These are phyloP conservation scores for Suhomyces kunorum DNA, from an alignment of 1,139 yeast genomes.

Conservation along the genomic window DNA sequence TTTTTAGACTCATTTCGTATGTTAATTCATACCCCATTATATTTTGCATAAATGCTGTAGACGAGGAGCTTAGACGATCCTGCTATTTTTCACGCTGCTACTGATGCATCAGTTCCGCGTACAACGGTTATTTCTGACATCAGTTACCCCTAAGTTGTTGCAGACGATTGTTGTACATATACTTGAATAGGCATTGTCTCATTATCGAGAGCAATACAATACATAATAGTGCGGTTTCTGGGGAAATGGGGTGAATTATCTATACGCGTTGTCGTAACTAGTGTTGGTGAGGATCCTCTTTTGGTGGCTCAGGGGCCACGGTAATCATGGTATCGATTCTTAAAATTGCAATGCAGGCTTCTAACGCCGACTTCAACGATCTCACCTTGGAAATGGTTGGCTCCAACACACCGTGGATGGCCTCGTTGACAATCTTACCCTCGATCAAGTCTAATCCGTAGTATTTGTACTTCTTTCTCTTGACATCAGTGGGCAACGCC, in stretches of 20 bases:
- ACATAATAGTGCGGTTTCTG: too few relatives aligned
- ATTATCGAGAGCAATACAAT: too few relatives aligned
- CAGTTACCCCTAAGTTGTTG: too few relatives aligned
- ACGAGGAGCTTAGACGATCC: neutral
- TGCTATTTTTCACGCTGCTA: too few relatives aligned
- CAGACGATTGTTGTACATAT: too few relatives aligned
- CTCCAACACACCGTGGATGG: conserved; percentile 84
- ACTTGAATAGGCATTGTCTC: too few relatives aligned
- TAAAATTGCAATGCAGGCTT: conserved; percentile 95
- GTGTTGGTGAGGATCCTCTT: conserved; percentile 84
- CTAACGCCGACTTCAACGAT: conserved; percentile 91
- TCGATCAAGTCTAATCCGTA: conserved; percentile 90
- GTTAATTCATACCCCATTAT: conserved; percentile 1
- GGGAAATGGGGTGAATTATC: conserved; percentile 4
- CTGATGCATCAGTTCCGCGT: too few relatives aligned
- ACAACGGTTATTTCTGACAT: too few relatives aligned
- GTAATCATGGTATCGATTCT: conserved; percentile 98
- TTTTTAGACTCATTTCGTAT: neutral
- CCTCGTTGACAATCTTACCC: conserved; percentile 89
- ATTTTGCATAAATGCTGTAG: neutral
- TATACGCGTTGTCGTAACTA: conserved; percentile 19
- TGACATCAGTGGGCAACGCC: conserved; percentile 76
- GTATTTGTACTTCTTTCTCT: conserved; percentile 82
- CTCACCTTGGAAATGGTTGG: conserved; percentile 93
- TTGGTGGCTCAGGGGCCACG: conserved; percentile 93